Conservation (phyloP, 352 stramenopile species). For the Phytophthora citricola region DNA sequence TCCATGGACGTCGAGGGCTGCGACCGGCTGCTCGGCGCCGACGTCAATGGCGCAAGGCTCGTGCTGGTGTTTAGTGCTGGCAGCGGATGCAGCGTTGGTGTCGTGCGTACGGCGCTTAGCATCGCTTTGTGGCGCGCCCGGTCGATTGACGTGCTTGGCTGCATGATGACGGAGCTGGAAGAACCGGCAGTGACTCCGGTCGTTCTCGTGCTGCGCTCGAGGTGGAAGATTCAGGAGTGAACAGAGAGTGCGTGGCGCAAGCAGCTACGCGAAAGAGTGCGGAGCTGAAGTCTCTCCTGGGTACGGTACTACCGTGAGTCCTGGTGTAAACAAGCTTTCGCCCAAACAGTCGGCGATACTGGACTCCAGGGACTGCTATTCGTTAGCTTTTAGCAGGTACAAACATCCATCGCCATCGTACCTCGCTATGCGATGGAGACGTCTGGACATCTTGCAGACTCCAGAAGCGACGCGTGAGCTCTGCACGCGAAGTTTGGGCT, state of each 20-base stretch:
- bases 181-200: neutral
- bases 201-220: neutral
- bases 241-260: constrained; percentile 3
- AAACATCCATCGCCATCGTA: neutral
- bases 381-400: neutral
- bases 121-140: constrained; percentile 15
- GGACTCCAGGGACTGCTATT: neutral
- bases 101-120: constrained; percentile 5
- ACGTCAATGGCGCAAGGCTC: constrained; percentile 18
- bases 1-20: constrained; percentile 22
- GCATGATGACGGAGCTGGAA: neutral
- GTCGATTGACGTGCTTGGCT: neutral
- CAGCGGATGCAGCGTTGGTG: constrained; percentile 2
- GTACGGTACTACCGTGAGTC: constrained; percentile 13
- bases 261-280: constrained; percentile 1
- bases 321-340: constrained; percentile 6
- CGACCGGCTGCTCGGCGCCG: constrained; percentile 20
- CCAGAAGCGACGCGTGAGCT: neutral
- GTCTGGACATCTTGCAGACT: neutral
- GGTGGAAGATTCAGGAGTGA: constrained; percentile 18
- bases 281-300: constrained; percentile 18
- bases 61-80: constrained; percentile 15
- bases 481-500: neutral
- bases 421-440: neutral
- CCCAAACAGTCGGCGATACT: neutral